Evolutionary conservation across 768 basidiomycete species (phyloP).

Genomic region (Boletus rex-veris): DNA sequence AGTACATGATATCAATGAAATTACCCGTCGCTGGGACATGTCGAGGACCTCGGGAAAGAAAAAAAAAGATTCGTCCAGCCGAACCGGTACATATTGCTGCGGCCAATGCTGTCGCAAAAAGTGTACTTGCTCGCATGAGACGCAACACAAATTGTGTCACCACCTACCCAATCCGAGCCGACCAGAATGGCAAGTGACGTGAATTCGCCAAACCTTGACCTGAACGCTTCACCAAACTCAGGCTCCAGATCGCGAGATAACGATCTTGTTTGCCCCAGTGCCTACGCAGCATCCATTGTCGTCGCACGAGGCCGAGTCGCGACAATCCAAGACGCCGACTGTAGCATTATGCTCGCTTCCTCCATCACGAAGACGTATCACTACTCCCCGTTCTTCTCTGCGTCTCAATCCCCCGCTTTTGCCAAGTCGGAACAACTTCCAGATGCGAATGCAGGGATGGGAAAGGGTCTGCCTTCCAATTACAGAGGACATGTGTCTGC

Average conservation of each 20-base stretch:
- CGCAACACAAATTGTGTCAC: constrained; percentile 9
- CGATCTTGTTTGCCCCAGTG: constrained; percentile 18
- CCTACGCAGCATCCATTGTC: constrained; percentile 6
- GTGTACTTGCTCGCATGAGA: not conserved
- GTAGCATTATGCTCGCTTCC: not conserved
- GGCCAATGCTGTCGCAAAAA: not conserved
- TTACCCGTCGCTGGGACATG: constrained; percentile 12
- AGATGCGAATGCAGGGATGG: constrained; percentile 21
- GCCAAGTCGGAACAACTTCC: constrained; percentile 16
- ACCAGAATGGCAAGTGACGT: constrained; percentile 26
- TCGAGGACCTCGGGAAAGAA: not conserved
- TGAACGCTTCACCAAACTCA: too few species aligned
- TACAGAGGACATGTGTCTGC: constrained; percentile 25
- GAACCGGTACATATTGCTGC: not conserved
- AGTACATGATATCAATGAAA: constrained; percentile 27
- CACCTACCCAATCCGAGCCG: not conserved
- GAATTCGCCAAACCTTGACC: constrained; percentile 19
- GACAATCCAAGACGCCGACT: constrained; percentile 26
- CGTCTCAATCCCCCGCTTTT: constrained; percentile 6
- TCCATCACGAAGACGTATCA: constrained; percentile 22
- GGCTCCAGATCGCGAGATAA: constrained; percentile 32
- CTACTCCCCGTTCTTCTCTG: constrained; percentile 16
- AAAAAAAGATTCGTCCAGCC: too few species aligned
- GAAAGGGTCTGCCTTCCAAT: constrained; percentile 22
- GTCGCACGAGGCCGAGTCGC: constrained; percentile 13